Evolutionary conservation across 2,329 filamentous ascomycete species (phyloP).

Genomic region (Aspergillus costaricaensis): DNA sequence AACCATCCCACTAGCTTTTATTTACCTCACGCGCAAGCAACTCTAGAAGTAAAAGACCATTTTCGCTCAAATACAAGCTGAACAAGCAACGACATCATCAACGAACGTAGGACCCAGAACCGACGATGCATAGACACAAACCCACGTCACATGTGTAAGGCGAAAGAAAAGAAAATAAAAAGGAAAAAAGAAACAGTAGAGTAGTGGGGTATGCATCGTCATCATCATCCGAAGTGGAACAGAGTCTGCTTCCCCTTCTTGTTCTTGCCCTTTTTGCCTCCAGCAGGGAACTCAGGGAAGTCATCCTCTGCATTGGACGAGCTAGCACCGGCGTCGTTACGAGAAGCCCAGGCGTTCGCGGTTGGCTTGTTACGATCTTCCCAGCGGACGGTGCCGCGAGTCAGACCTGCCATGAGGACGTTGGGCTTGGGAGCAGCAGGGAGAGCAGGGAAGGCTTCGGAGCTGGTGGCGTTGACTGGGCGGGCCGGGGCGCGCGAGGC

Average conservation of each 20-base stretch:
- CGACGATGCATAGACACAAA: neutral
- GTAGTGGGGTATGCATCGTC: neutral
- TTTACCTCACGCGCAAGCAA: neutral
- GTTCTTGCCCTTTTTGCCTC: slow-evolving; percentile 40
- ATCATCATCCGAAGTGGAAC: slow-evolving; percentile 40
- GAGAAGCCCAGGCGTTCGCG: slow-evolving; percentile 43
- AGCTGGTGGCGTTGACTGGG: slow-evolving; percentile 26
- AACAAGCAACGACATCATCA: neutral
- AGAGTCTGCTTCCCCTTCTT: slow-evolving; percentile 46
- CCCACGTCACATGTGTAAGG: neutral
- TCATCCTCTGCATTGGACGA: slow-evolving; percentile 24
- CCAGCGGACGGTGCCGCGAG: slow-evolving; percentile 50
- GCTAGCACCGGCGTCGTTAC: slow-evolving; percentile 17
- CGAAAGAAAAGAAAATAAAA: no score
- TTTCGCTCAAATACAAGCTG: slow-evolving; percentile 1
- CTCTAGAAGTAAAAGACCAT: neutral
- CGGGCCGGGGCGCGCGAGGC: slow-evolving; percentile 26
- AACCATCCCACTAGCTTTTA: neutral
- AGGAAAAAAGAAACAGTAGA: neutral
- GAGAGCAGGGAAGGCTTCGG: slow-evolving; percentile 78
- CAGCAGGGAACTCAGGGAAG: slow-evolving; percentile 22
- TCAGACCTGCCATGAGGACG: slow-evolving; percentile 53
- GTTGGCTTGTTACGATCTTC: slow-evolving; percentile 39
- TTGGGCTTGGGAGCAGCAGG: slow-evolving; percentile 73
- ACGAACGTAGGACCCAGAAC: neutral